Base-by-base conservation (phyloP, 177 flowering plant genomes). In the Telopea speciosissima region DNA sequence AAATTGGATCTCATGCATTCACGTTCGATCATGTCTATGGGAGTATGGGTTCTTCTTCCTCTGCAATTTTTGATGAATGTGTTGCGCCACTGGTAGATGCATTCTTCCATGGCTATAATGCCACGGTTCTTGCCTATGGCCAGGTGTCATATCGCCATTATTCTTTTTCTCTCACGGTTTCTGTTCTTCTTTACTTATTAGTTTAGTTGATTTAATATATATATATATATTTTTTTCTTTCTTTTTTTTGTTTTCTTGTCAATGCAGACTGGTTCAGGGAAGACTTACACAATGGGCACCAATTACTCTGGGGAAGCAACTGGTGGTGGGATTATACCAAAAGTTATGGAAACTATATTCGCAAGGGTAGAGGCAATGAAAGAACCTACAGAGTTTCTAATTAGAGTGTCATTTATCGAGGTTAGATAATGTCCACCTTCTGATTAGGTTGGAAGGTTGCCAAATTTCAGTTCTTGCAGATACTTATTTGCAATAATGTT, bases 221-320 rank as follows among this genome's bases (percentile, higher is more conserved):
- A 28, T 28, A 2, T 28, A 28, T 28, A 2, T 28, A 28, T 28
- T 28, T 28, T 28, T n/a, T n/a, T n/a, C n/a, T n/a, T n/a, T n/a
- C n/a, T n/a, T n/a, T 13, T 10, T 44, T 44, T 8, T 44, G 14
- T 44, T 44, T 49, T 49, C 19, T 49, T 49, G 19, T 49, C 17
- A 49, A 49, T 49, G 24, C 24, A 96, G 98, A 96, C 99, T 21
- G 97, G 99, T 40, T 96, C 99, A 0, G 99, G 99, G 1, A 96
- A 96, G 74, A 96, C 99, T 0, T 93, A 91, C 72, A 96, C 97
- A 0, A 96, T 96, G 99, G 99, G 99, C 16, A 96, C 98, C 0
- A 89, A 87, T 26, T 93, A 91, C 33, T 82, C 77, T 3, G 93
- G 92, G 1, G 96, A 93, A 31, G 87, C 78, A 11, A 77, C 75